phyloP scores from a whole-genome alignment of 2,329 filamentous ascomycete species.

The Colletotrichum sidae region DNA sequence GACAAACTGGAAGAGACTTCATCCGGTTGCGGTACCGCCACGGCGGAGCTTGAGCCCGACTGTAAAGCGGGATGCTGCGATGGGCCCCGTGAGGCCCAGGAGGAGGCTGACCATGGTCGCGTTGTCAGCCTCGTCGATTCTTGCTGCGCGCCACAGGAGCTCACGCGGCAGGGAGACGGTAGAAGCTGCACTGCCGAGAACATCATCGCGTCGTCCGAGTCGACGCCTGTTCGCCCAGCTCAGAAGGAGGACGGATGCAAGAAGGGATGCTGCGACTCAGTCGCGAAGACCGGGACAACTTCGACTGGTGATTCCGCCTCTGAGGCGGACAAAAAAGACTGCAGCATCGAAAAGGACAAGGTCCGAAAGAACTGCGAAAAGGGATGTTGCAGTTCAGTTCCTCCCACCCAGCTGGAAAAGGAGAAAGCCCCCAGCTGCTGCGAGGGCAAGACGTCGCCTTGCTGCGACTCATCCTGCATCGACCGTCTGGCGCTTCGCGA shows the following conservation, averaged over 20 bases:
- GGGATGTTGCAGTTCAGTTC: constrained; percentile 13
- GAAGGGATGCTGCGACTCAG: background rate
- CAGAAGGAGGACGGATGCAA: background rate
- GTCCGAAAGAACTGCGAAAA: constrained; percentile 14
- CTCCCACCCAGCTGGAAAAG: background rate
- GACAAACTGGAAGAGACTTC: too few species aligned
- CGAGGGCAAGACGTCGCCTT: constrained; percentile 52
- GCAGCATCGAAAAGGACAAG: background rate
- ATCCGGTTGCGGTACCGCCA: too few species aligned
- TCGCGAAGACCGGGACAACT: background rate
- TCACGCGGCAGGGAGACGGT: background rate
- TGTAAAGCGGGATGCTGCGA: too few species aligned
- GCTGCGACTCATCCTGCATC: constrained; percentile 56
- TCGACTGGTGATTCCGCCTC: background rate
- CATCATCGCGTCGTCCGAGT: background rate
- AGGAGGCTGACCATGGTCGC: too few species aligned
- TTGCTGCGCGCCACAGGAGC: background rate
- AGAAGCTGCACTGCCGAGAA: background rate
- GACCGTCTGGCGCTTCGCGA: constrained; percentile 57
- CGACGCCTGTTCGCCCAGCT: background rate
- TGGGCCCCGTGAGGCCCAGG: too few species aligned
- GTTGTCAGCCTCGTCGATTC: background rate
- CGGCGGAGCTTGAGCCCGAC: too few species aligned
- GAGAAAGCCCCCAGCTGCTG: constrained; percentile 51
- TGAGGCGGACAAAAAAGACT: background rate